Evolutionary conservation across 352 stramenopile genomes (phyloP).

Genomic region (Pythium graminicola): DNA sequence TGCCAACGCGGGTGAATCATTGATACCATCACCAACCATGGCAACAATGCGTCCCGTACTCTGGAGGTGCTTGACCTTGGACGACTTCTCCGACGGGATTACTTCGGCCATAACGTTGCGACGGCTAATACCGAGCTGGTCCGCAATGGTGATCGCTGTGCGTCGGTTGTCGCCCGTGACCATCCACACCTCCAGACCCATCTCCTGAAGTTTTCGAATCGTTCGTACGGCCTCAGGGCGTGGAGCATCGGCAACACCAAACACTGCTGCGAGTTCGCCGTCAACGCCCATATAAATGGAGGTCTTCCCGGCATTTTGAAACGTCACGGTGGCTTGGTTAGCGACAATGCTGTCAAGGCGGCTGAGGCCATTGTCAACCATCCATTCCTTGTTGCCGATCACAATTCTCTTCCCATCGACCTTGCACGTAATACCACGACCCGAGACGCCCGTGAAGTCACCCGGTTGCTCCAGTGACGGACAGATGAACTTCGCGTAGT

Average conservation of each 20-base stretch:
- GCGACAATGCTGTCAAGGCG: slow-evolving; percentile 65
- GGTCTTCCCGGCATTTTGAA: slow-evolving; percentile 91
- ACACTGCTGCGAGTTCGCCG: slow-evolving; percentile 60
- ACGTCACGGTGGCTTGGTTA: slow-evolving; percentile 66
- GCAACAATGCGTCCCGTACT: slow-evolving; percentile 82
- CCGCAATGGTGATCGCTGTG: slow-evolving; percentile 92
- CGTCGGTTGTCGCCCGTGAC: slow-evolving; percentile 97
- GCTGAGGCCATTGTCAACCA: slow-evolving; percentile 70
- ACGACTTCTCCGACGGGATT: slow-evolving; percentile 93
- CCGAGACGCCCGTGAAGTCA: slow-evolving; percentile 83
- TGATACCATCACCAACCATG: slow-evolving; percentile 98
- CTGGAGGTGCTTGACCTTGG: slow-evolving; percentile 91
- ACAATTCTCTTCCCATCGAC: slow-evolving; percentile 74
- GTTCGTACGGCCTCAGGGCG: slow-evolving; percentile 90
- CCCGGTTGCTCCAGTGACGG: slow-evolving; percentile 63
- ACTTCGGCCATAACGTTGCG: slow-evolving; percentile 93
- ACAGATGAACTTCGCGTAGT: slow-evolving; percentile 85
- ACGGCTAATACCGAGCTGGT: slow-evolving; percentile 90
- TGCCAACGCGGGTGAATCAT: slow-evolving; percentile 96
- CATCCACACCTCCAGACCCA: slow-evolving; percentile 96
- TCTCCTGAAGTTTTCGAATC: slow-evolving; percentile 86
- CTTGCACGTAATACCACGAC: slow-evolving; percentile 74
- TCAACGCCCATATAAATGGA: slow-evolving; percentile 93
- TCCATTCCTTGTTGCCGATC: slow-evolving; percentile 91
- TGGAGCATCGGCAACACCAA: slow-evolving; percentile 79